phyloP scores from a whole-genome alignment of 2,329 filamentous ascomycete genomes.

The Penicillium sp. region DNA sequence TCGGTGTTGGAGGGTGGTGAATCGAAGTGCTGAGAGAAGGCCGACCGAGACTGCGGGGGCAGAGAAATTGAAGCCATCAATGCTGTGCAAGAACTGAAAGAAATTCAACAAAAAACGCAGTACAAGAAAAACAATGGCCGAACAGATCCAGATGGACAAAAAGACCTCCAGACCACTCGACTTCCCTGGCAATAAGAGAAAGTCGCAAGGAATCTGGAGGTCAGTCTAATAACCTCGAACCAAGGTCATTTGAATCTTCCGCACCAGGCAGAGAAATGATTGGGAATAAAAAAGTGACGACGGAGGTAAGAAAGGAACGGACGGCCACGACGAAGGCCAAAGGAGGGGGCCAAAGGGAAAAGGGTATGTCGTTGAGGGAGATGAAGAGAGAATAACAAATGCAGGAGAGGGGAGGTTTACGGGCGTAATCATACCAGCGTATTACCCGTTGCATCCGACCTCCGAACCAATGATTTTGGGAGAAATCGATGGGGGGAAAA shows the following conservation, averaged over 20 bases:
- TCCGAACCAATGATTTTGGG: conserved; percentile 1
- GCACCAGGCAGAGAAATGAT: conserved; percentile 24
- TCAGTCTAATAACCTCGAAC: conserved; percentile 16
- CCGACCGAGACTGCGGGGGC: conserved; percentile 32
- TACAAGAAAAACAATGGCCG: conserved; percentile 8
- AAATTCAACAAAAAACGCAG: conserved; percentile 4
- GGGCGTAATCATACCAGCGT: conserved; percentile 2
- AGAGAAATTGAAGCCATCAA: conserved; percentile 41
- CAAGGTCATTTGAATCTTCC: conserved; percentile 27
- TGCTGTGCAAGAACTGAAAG: conserved; percentile 14
- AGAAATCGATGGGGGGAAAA: neutral
- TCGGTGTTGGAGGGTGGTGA: conserved; percentile 18
- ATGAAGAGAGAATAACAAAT: conserved; percentile 15
- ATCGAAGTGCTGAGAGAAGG: conserved; percentile 31
- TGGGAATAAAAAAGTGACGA: neutral
- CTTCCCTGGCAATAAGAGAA: conserved; percentile 21
- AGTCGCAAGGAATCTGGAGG: conserved; percentile 26
- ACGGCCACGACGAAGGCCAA: conserved; percentile 30
- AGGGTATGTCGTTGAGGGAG: conserved; percentile 16
- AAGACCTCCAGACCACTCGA: conserved; percentile 26
- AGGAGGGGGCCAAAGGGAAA: conserved; percentile 4
- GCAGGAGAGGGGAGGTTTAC: conserved; percentile 7
- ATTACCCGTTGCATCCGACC: conserved; percentile 6
- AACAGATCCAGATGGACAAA: conserved; percentile 22
- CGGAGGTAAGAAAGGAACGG: conserved; percentile 20